Conservation (phyloP, 345 rosid species). For the Gossypium bickii region DNA sequence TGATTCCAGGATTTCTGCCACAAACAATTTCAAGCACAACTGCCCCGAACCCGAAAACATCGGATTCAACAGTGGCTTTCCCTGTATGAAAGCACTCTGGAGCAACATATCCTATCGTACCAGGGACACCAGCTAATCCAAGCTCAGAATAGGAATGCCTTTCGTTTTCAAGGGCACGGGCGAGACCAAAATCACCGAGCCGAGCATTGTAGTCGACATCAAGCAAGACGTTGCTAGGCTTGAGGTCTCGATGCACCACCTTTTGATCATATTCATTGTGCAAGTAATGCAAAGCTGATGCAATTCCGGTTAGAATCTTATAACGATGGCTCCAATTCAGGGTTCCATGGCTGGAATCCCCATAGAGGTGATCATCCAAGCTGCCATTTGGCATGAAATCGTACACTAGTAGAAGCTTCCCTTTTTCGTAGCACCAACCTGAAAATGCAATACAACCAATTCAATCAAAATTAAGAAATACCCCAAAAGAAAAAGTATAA, state of each 20-base stretch:
- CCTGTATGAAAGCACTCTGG: conserved; percentile 44
- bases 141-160: conserved; percentile 32
- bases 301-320: neutral
- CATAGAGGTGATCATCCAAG: neutral
- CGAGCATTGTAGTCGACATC: conserved; percentile 1
- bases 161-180: neutral
- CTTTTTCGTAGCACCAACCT: conserved; percentile 9
- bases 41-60: conserved; percentile 43
- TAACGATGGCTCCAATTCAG: neutral
- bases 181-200: neutral
- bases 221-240: conserved; percentile 3
- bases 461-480: neutral
- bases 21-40: conserved; percentile 43
- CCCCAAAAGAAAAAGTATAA: too few relatives aligned
- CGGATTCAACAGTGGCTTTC: conserved; percentile 41
- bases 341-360: neutral
- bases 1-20: conserved; percentile 14
- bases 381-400: neutral
- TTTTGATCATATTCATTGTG: conserved; percentile 5
- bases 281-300: conserved; percentile 9
- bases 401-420: neutral
- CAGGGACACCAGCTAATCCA: conserved; percentile 22
- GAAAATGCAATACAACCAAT: neutral
- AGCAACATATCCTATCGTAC: conserved; percentile 43
- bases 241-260: conserved; percentile 5